Conservation (phyloP, 345 rosid genomes). For the Pistacia integerrima region DNA sequence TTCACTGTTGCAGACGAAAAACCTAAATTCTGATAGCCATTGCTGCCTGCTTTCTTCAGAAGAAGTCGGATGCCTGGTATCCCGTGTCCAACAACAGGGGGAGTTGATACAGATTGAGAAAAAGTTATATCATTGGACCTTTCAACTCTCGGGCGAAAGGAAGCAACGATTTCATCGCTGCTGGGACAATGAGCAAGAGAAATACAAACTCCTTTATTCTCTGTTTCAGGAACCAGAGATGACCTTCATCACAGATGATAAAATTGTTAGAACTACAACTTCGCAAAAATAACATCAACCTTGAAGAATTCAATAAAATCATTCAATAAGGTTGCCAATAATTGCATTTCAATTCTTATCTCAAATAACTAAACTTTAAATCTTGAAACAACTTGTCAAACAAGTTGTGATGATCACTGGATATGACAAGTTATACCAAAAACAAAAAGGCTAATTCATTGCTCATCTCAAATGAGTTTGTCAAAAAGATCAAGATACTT, state of each 20-base stretch:
- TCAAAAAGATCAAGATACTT: neutral
- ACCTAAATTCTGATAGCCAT: conserved; percentile 45
- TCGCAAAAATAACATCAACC: neutral
- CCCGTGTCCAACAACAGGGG: conserved; percentile 41
- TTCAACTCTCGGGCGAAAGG: conserved; percentile 74
- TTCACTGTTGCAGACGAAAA: conserved; percentile 51
- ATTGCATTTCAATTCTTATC: neutral
- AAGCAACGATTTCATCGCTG: conserved; percentile 62
- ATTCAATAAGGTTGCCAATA: neutral
- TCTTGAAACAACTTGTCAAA: neutral
- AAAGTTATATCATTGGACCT: conserved; percentile 34
- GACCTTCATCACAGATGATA: conserved; percentile 49
- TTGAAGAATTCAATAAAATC: conserved; percentile 6
- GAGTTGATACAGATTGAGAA: conserved; percentile 50
- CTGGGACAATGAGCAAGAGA: conserved; percentile 64
- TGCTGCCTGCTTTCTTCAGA: conserved; percentile 51
- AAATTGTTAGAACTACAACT: conserved; percentile 22
- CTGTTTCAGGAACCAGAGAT: conserved; percentile 51
- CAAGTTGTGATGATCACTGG: neutral
- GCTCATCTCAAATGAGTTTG: neutral
- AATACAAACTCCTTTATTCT: conserved; percentile 74
- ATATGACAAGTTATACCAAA: neutral
- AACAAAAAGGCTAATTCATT: neutral
- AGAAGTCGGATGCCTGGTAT: conserved; percentile 58
- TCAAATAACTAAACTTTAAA: neutral